Conservation (phyloP, 1,284 basidiomycete species). For the Stereum hirsutum region DNA sequence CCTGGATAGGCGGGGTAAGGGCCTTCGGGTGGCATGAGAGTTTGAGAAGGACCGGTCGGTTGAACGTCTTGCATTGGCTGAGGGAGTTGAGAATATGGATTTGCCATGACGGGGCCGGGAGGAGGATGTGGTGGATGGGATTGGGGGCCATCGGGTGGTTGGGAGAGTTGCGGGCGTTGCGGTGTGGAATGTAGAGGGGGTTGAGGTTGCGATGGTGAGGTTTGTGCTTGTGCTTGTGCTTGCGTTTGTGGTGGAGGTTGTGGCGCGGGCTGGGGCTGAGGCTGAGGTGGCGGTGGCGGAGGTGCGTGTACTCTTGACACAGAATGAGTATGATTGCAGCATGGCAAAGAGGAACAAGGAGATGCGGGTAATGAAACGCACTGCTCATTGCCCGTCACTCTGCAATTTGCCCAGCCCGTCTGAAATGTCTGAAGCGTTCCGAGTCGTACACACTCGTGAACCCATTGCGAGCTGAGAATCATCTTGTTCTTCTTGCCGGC, state of each 20-base stretch:
- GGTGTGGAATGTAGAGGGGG: not conserved
- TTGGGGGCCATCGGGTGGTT: conserved; percentile 10
- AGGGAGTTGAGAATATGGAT: conserved; percentile 7
- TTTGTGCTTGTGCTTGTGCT: not conserved
- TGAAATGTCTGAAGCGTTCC: conserved; percentile 62
- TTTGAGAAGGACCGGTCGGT: conserved; percentile 16
- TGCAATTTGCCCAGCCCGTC: conserved; percentile 69
- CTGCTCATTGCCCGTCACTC: conserved; percentile 67
- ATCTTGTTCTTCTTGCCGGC: conserved; percentile 69
- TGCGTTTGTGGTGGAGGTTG: conserved; percentile 1
- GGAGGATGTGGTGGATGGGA: not conserved
- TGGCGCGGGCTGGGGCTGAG: not conserved
- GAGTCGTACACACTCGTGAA: conserved; percentile 60
- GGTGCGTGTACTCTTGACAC: too few relatives aligned
- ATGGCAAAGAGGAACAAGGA: too few relatives aligned
- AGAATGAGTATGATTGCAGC: too few relatives aligned
- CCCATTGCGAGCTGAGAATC: conserved; percentile 62
- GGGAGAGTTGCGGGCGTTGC: conserved; percentile 1
- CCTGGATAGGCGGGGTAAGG: conserved; percentile 37
- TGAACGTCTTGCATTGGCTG: conserved; percentile 18
- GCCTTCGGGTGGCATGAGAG: conserved; percentile 18
- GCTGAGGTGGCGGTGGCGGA: not conserved
- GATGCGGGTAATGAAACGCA: conserved; percentile 22
- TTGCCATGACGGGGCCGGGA: not conserved
- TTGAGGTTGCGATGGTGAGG: not conserved